Evolutionary conservation across 441 rosid genomes (phyloP).

Genomic region (Corymbia citriodora): DNA sequence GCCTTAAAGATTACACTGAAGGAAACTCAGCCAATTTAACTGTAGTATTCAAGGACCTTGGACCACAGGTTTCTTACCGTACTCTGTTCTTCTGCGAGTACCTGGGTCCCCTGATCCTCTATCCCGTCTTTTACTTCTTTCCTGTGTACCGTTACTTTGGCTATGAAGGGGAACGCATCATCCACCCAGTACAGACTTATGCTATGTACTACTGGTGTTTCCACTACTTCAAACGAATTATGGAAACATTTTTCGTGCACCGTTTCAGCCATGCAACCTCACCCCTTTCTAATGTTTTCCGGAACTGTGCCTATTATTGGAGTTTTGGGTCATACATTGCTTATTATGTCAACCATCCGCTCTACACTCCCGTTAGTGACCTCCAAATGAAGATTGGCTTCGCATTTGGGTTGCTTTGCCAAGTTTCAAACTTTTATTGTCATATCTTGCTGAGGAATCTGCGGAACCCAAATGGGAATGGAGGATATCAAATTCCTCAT

Average conservation of each 20-base stretch:
- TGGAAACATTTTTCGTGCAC: conserved; percentile 89
- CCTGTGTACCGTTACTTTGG: conserved; percentile 76
- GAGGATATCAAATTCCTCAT: conserved; percentile 84
- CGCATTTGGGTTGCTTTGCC: conserved; percentile 72
- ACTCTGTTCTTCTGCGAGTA: conserved; percentile 93
- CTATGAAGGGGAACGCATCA: conserved; percentile 45
- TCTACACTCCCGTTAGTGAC: conserved; percentile 81
- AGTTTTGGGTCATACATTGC: conserved; percentile 76
- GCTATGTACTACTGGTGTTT: conserved; percentile 91
- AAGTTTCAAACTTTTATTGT: conserved; percentile 74
- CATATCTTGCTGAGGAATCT: conserved; percentile 79
- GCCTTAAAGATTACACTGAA: conserved; percentile 65
- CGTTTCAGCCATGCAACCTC: conserved; percentile 91
- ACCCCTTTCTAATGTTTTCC: conserved; percentile 77
- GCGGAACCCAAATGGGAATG: conserved; percentile 56
- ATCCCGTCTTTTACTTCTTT: conserved; percentile 82
- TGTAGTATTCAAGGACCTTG: conserved; percentile 85
- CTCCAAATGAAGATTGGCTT: conserved; percentile 93
- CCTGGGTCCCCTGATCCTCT: conserved; percentile 80
- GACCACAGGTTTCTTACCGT: conserved; percentile 95
- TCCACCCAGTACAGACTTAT: conserved; percentile 85
- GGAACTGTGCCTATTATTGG: conserved; percentile 96
- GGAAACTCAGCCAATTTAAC: conserved; percentile 51
- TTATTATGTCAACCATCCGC: conserved; percentile 73
- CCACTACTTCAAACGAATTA: conserved; percentile 89